Evolutionary conservation across 1,284 basidiomycete species (phyloP).

Genomic region (Boletus mariae): DNA sequence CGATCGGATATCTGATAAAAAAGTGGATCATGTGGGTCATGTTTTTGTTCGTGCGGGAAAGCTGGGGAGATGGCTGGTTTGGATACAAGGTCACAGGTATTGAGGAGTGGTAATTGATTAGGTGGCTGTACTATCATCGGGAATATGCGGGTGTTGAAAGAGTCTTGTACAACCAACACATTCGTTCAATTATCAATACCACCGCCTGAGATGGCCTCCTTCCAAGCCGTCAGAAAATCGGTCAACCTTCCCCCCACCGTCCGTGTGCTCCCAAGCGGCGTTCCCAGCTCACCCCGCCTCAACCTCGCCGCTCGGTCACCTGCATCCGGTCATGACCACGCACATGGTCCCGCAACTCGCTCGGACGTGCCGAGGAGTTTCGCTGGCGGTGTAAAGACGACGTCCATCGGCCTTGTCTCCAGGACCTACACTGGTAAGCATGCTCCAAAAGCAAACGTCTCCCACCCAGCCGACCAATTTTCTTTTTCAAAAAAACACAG

Average conservation of each 20-base stretch:
- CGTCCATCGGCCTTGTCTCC: conserved; percentile 55
- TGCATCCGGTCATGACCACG: conserved; percentile 60
- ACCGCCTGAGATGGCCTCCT: conserved; percentile 50
- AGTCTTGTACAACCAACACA: no score
- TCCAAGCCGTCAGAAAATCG: conserved; percentile 73
- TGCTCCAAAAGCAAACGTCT: background rate
- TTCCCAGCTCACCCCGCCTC: conserved; percentile 66
- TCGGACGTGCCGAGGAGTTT: conserved; percentile 66
- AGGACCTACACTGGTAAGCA: conserved; percentile 69
- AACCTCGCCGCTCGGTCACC: conserved; percentile 66
- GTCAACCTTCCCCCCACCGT: conserved; percentile 82
- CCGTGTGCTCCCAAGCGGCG: conserved; percentile 69
- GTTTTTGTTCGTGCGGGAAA: conserved; percentile 24
- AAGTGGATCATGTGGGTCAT: conserved; percentile 28
- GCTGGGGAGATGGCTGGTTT: conserved; percentile 33
- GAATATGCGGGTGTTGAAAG: conserved; percentile 20
- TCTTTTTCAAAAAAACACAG: conserved; percentile 12
- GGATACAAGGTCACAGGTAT: conserved; percentile 33
- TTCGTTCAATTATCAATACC: background rate
- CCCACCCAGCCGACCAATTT: background rate
- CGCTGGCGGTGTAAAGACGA: conserved; percentile 49
- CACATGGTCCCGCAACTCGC: conserved; percentile 52
- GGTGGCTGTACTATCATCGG: conserved; percentile 29
- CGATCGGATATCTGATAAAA: conserved; percentile 17
- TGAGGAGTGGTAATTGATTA: conserved; percentile 21